These are phyloP conservation scores for Terana coerulea DNA, from an alignment of 768 basidiomycete genomes.

Conservation along the genomic window DNA sequence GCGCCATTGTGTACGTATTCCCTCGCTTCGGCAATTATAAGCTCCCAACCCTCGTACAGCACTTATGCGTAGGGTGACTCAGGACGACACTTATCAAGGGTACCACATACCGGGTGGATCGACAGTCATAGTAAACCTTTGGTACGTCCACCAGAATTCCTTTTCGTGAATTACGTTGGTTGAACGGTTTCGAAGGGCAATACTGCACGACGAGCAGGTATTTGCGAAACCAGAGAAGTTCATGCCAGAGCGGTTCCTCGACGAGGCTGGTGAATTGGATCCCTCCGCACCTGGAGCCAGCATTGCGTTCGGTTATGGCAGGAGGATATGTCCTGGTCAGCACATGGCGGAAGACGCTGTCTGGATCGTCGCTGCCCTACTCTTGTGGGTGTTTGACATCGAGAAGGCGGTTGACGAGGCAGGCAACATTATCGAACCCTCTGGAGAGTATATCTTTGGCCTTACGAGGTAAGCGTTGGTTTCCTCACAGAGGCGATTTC, in stretches of 20 bases:
- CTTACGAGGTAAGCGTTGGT: neutral
- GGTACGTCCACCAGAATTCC: neutral
- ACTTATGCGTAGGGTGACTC: constrained; percentile 23
- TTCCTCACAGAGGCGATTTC: no score
- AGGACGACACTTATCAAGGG: constrained; percentile 29
- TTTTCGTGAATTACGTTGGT: neutral
- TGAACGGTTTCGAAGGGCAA: constrained; percentile 33
- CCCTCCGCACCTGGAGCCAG: neutral
- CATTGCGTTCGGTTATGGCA: constrained; percentile 8
- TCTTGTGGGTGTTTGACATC: constrained; percentile 21
- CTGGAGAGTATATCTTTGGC: neutral
- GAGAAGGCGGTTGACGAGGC: constrained; percentile 14
- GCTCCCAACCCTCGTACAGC: neutral
- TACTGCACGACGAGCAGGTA: constrained; percentile 32
- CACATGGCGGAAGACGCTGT: constrained; percentile 18
- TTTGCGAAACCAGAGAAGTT: constrained; percentile 30
- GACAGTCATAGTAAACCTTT: constrained; percentile 21
- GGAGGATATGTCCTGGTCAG: constrained; percentile 18
- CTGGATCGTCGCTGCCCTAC: constrained; percentile 16
- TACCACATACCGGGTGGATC: constrained; percentile 30
- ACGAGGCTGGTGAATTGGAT: constrained; percentile 15
- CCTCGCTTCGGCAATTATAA: no score
- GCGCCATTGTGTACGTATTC: no score
- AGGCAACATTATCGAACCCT: constrained; percentile 8
- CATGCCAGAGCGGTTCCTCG: constrained; percentile 4